Base-by-base conservation (phyloP, 805 yeast species). In the Nakazawaea pomicola region DNA sequence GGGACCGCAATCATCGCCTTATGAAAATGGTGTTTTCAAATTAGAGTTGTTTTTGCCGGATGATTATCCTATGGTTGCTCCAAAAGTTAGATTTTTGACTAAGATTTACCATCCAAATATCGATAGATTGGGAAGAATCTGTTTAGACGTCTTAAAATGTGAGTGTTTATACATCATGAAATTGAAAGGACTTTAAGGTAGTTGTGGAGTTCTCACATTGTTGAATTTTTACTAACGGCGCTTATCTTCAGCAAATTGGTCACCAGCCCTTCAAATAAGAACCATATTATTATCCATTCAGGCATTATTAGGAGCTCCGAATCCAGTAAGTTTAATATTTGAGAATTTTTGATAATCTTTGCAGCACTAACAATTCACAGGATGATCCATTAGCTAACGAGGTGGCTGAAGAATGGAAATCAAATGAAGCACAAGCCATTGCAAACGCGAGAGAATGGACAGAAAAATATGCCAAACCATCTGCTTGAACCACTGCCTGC, bases 371-470 rank as follows among this genome's bases (percentile, higher is more conserved):
- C n/a, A 27, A 25, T 16, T 3, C 21, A 33, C 37, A 41, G 14
- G 96, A 93, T 58, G 99, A 93, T 62, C 99, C 99, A 1, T 71
- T 93, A 51, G 98, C 98, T 15, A 93, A 93, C 56, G 98, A 93
- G 50, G 99, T 93, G 30, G 99, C 99, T 2, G 90, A 88, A 51
- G 91, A 85, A 47, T 93, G 99, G 97, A 83, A 91, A 57, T 83
- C 78, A 49, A 78, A 93, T 54, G 95, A 89, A 62, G 67, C 71
- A 30, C 69, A 69, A 46, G 99, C 98, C 17, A 80, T 89, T 40
- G 74, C 65, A 11, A 89, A 83, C 17, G 99, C 98, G 7, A 65
- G 61, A 48, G 81, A 79, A 49, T 83, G 90, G 91, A 83, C 91
- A 0, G 62, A 60, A 47, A 66, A 65, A 60, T 83, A 69, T 53